A percentile compares a stretch with the other conserved stretches of the same genome.
Conservation (phyloP, 2,329 filamentous ascomycete species). For the Blastomyces percursus region DNA sequence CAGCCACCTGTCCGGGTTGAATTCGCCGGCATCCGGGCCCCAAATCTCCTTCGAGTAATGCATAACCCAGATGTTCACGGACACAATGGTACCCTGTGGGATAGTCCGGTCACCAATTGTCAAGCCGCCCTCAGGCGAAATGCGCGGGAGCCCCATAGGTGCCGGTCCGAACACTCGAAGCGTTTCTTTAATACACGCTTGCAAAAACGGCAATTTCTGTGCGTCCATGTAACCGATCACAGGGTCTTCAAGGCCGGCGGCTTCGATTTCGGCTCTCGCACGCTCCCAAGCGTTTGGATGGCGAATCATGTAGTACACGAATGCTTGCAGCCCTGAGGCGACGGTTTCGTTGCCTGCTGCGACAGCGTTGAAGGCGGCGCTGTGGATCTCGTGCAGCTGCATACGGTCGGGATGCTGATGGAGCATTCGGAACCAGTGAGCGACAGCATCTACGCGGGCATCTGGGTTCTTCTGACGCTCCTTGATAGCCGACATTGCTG, state of each 20-base stretch:
- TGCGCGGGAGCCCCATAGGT: slow-evolving; percentile 22
- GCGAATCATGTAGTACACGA: slow-evolving; percentile 28
- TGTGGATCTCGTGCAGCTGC: slow-evolving; percentile 26
- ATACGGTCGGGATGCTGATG: slow-evolving; percentile 25
- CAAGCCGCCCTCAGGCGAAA: slow-evolving; percentile 23
- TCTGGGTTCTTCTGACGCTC: slow-evolving; percentile 24
- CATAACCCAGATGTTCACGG: slow-evolving; percentile 26
- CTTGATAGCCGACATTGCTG: slow-evolving; percentile 23
- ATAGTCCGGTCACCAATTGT: slow-evolving; percentile 24
- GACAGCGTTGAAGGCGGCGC: slow-evolving; percentile 26
- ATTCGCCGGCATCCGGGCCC: slow-evolving; percentile 18
- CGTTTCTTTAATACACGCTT: slow-evolving; percentile 32
- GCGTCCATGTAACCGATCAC: slow-evolving; percentile 19
- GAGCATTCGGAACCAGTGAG: slow-evolving; percentile 27
- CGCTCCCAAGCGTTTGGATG: slow-evolving; percentile 16
- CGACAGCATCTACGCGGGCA: slow-evolving; percentile 27
- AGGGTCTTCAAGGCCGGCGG: slow-evolving; percentile 16
- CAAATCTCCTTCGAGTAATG: slow-evolving; percentile 17
- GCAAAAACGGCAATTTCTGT: slow-evolving; percentile 25
- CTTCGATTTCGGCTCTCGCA: slow-evolving; percentile 17
- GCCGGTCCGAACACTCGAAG: slow-evolving; percentile 26
- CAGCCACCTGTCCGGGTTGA: slow-evolving; percentile 20
- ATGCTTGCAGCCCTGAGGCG: slow-evolving; percentile 25
- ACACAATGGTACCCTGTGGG: slow-evolving; percentile 21
- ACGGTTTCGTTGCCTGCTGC: slow-evolving; percentile 33